phyloP scores from a whole-genome alignment of 768 basidiomycete species.

The Agaricus blazei region DNA sequence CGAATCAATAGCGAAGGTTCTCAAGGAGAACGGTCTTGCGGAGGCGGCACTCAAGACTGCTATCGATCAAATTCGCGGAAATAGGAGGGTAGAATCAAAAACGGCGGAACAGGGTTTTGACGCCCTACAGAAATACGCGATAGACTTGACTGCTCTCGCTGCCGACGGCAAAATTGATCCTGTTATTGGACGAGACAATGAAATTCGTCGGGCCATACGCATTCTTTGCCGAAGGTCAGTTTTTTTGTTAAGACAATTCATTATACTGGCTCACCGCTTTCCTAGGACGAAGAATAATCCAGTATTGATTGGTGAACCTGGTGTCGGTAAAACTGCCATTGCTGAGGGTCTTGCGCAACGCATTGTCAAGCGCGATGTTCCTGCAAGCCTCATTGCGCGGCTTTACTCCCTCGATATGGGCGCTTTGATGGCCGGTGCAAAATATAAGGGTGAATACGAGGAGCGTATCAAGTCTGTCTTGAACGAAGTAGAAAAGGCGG shows the following conservation, averaged over 20 bases:
- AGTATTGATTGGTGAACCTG: slow-evolving; percentile 92
- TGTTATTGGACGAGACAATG: slow-evolving; percentile 89
- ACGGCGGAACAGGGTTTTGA: slow-evolving; percentile 92
- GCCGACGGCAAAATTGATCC: slow-evolving; percentile 95
- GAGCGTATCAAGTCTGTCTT: slow-evolving; percentile 92
- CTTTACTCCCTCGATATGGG: slow-evolving; percentile 92
- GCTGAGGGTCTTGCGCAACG: slow-evolving; percentile 95
- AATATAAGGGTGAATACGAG: slow-evolving; percentile 95
- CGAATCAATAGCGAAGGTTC: slow-evolving; percentile 51
- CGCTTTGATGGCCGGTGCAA: slow-evolving; percentile 88
- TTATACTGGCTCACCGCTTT: slow-evolving; percentile 15
- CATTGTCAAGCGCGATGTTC: slow-evolving; percentile 91
- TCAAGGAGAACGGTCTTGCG: slow-evolving; percentile 75
- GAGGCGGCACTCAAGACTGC: slow-evolving; percentile 71
- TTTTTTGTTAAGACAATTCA: background rate
- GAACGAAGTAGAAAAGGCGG: slow-evolving; percentile 87
- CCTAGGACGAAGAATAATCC: slow-evolving; percentile 92
- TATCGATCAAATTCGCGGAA: slow-evolving; percentile 76
- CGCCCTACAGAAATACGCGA: slow-evolving; percentile 83
- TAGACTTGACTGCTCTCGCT: slow-evolving; percentile 83
- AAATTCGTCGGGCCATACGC: slow-evolving; percentile 80
- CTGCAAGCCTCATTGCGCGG: slow-evolving; percentile 63
- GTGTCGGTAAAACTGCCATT: slow-evolving; percentile 94
- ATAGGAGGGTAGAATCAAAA: slow-evolving; percentile 78
- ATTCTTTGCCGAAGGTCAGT: slow-evolving; percentile 72